Base-by-base conservation (phyloP, 2,329 filamentous ascomycete species). In the Scedosporium dehoogii region DNA sequence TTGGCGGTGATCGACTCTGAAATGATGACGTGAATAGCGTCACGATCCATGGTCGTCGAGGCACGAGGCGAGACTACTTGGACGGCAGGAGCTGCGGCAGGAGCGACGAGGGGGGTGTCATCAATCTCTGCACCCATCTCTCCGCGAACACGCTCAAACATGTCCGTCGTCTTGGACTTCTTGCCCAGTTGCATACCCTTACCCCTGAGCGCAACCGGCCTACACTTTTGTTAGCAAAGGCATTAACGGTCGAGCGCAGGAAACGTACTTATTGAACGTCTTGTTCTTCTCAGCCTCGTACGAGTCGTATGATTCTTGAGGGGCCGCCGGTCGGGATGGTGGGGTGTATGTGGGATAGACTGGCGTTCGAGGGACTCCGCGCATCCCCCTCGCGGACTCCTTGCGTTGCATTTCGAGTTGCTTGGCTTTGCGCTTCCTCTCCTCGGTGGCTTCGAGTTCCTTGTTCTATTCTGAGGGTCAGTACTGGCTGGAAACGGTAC, bases 121-220 rank as follows among this genome's bases (percentile, higher is more conserved):
- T 96, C 92, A 44, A 86, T 86, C 71, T 96, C 91, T 44, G 88
- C 83, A n/a, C 92, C 92, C 72, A 97, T 82, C 67, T 97, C 93
- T 64, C 90, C 91, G 67, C 92, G 88, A 41, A 99, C 92, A 70
- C 92, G 90, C 76, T 97, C 93, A 73, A 96, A 97, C 82, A 97
- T 96, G 74, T 96, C 93, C 33, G 90, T 96, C 23, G 91, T 92
- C 81, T 97, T 97, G 64, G 91, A 96, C 79, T 99, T 99, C 81
- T 97, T 97, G 76, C 94, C 94, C 63, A 99, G 81, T 76, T 97
- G 93, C 96, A 99, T 99, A 68, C 94, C 94, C 81, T 99, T 99
- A 70, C 91, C 92, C 77, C 96, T 91, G 64, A 88, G 84, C 59
- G 90, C 85, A 70, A 85, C 73, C 59, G 82, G 78, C 71, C 80